phyloP scores from a whole-genome alignment of 306 rosid genomes.

The Cucumis sativus region DNA sequence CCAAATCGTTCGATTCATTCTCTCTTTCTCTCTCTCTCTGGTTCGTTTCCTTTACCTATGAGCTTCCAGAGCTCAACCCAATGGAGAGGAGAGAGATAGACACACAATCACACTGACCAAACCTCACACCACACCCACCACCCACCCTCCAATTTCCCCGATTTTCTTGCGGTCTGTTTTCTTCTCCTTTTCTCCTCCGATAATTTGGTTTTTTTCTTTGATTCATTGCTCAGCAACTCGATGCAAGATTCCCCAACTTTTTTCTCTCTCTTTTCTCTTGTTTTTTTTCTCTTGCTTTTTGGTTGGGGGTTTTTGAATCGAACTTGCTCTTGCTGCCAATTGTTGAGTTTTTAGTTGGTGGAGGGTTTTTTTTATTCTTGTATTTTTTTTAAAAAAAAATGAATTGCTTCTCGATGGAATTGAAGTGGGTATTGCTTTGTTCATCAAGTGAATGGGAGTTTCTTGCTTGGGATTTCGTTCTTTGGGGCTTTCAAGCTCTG shows the following conservation, averaged over 20 bases:
- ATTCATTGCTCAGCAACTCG: conserved; percentile 2
- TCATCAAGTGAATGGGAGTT: neutral
- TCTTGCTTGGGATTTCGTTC: neutral
- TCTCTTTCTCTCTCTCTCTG: neutral
- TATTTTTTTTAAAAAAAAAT: neutral
- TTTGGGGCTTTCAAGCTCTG: neutral
- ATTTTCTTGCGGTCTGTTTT: neutral
- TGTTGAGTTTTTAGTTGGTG: neutral
- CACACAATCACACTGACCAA: neutral
- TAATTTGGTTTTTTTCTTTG: neutral
- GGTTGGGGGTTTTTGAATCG: neutral
- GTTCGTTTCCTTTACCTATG: neutral
- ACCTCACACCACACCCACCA: neutral
- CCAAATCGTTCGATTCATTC: conserved; percentile 23
- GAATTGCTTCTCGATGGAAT: neutral
- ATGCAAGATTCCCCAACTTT: neutral
- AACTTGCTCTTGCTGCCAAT: neutral
- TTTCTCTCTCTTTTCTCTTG: neutral
- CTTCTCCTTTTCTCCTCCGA: neutral
- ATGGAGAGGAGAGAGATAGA: conserved; percentile 3
- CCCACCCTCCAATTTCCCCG: neutral
- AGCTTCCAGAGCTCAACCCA: conserved; percentile 24
- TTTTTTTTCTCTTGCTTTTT: neutral
- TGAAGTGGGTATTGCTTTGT: neutral
- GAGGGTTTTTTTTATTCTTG: neutral